Evolutionary conservation across 495 filamentous ascomycete species (phyloP), one percentile per base, ranked within the genome.

Genomic region (Penicillium dipodomyicola): DNA sequence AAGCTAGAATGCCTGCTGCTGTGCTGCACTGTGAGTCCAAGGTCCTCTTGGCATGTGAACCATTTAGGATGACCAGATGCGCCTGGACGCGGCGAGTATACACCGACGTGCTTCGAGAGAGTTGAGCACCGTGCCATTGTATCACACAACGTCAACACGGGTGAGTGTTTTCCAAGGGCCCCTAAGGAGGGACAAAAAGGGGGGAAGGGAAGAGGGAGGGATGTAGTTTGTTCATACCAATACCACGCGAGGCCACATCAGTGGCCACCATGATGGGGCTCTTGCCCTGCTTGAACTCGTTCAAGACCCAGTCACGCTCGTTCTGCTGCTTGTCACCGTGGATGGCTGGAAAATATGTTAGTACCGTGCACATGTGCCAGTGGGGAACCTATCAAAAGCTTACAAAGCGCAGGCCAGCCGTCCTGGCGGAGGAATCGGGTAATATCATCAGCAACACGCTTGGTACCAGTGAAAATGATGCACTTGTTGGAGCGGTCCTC

Each of bases 291-390:
- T 97, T 98, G 83, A 98, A 98, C 73, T 98, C 94, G 70, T 97
- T 96, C 72, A 98, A 80, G 64, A 98, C 94, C 94, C 94, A 98
- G 78, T 98, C 94, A 78, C 94, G 92, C 77, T 98, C 94, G 70
- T 97, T 95, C 72, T 98, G 94, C 67, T 96, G 92, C 80, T 98
- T 98, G 82, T 98, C 94, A 67, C 94, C 94, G 80, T 98, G 94
- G 65, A 98, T 98, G 47, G 94, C 92, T 92, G 57, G 32, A 27
- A 27, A 44, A 14, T 19, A 47, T 27, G 72, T 89, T 80, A 88
- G 83, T 54, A 64, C 8, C 42, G 39, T 30, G 11, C 32, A n/a
- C 6, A 40, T 6, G 8, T 35, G 33, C 0, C n/a, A 33, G 3
- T 14, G n/a, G 15, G 14, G 22, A 27, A 23, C 17, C 41, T 27